Evolutionary conservation across 2,329 filamentous ascomycete species (phyloP).

Genomic region (Cephalotrichum gorgonifer): DNA sequence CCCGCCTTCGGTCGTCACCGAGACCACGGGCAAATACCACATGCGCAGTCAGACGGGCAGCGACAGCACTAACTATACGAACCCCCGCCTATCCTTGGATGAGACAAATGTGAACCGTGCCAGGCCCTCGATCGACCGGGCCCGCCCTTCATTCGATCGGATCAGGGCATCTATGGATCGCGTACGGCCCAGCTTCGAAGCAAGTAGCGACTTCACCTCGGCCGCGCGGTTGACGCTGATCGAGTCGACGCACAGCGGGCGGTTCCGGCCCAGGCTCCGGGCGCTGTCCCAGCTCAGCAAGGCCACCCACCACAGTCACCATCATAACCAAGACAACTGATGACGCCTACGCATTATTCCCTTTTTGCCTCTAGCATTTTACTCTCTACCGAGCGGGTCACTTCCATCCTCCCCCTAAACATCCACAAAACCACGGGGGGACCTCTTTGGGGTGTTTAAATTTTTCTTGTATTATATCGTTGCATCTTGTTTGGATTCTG

Average conservation of each 20-base stretch:
- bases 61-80: slow-evolving; percentile 85
- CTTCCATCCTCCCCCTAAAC: background rate
- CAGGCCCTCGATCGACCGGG: slow-evolving; percentile 53
- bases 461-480: slow-evolving; percentile 6
- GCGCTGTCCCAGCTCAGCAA: slow-evolving; percentile 32
- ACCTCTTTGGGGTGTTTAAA: background rate
- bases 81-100: slow-evolving; percentile 52
- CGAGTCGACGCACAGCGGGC: slow-evolving; percentile 56
- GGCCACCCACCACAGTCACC: slow-evolving; percentile 19
- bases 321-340: background rate
- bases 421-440: background rate
- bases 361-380: background rate
- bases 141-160: slow-evolving; percentile 79
- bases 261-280: slow-evolving; percentile 27
- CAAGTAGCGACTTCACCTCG: slow-evolving; percentile 82
- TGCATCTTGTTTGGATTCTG: slow-evolving; percentile 19
- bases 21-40: slow-evolving; percentile 56
- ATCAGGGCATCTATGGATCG: slow-evolving; percentile 81
- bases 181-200: slow-evolving; percentile 73
- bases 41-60: slow-evolving; percentile 83
- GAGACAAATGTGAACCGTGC: slow-evolving; percentile 6
- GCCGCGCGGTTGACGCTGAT: slow-evolving; percentile 76
- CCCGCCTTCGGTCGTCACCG: slow-evolving; percentile 76
- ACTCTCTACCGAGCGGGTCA: too few species aligned
- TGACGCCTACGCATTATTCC: background rate